Base-by-base conservation (phyloP, 169 alveolate species). In the Eimeria tenella region DNA sequence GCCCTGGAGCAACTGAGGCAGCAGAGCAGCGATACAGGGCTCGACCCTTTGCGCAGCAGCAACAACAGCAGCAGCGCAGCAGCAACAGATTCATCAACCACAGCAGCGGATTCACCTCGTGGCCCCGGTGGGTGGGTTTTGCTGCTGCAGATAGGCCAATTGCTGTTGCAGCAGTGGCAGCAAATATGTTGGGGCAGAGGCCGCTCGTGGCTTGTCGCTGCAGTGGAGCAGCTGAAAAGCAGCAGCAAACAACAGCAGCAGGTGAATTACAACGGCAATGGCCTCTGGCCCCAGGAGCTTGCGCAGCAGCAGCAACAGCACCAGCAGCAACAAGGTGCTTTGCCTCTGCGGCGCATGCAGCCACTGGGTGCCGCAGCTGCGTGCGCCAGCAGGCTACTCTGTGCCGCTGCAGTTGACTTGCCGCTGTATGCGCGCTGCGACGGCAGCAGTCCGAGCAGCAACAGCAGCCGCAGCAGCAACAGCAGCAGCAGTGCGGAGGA, bases 351-450 rank as follows among this genome's bases (percentile, higher is more conserved):
- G 70, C 81, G 82, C 19, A 42, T 75, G 68, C 94, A 52, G 63
- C 77, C 83, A 49, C 75, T 74, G 60, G n/a, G 19, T 21, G 70
- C 89, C 58, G 91, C 88, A 11, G 81, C 81, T 31, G 62, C 94
- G 9, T 71, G 68, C 63, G 60, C 49, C 73, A 53, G 84, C 65
- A 84, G 90, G 60, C 91, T 90, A 52, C 31, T 90, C 56, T 77
- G 86, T 23, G 86, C 90, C 81, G 83, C 91, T 15, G 94, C 94
- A 31, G 82, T 55, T 19, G 94, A 90, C 68, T 84, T 77, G 9
- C 94, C 94, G 68, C 91, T 90, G 52, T 90, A 90, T 53, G 70
- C 91, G 70, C 83, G 82, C 70, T 90, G 82, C 63, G 63, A 65
- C 84, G 55, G 81, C 93, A 19, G 93, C 81, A 63, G 23, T 50